Base-by-base conservation (phyloP, 257 asterid genomes). In the Capsicum chinense region DNA sequence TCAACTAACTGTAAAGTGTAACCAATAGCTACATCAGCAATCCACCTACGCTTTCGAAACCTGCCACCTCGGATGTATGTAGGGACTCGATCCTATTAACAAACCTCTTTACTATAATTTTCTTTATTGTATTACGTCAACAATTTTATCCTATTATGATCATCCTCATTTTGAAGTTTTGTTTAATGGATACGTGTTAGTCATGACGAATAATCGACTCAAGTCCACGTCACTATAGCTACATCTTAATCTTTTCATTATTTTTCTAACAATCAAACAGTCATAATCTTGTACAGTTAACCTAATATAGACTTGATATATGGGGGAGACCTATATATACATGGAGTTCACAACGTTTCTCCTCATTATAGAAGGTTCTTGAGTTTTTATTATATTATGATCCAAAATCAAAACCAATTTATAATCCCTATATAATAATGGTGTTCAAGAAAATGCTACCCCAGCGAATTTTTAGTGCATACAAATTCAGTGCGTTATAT, bases 31-130 rank as follows among this genome's bases (percentile, higher is more conserved):
- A 66, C 67, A 16, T 57, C 6, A 63, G 42, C 70, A 63, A 16
- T 3, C 8, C 10, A 12, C 52, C 52, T 37, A 39, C 54, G 3
- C 26, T 37, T 68, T 68, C 78, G 78, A 14, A 37, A 56, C 12
- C 47, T 50, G 81, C 62, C 81, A 76, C 81, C 12, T 76, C 81
- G 19, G 47, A 76, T 76, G 7, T 76, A 76, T 76, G 63, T 76
- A 62, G 81, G 62, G 63, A 50, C 47, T 12, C 81, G 81, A 76
- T 76, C 17, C 12, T 9, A 19, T 19, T 47, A 48, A 73, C 9
- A 50, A 71, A 9, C 10, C 1, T 11, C 16, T 47, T 47, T 50
- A 50, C 80, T 44, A 50, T n/a, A 47, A 19, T n/a, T 73, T 69
- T 73, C 16, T 5, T 11, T 11, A 42, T n/a, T 52, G 0, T 50